Conservation (phyloP, 352 stramenopile species). For the Globisporangium orthogonon region DNA sequence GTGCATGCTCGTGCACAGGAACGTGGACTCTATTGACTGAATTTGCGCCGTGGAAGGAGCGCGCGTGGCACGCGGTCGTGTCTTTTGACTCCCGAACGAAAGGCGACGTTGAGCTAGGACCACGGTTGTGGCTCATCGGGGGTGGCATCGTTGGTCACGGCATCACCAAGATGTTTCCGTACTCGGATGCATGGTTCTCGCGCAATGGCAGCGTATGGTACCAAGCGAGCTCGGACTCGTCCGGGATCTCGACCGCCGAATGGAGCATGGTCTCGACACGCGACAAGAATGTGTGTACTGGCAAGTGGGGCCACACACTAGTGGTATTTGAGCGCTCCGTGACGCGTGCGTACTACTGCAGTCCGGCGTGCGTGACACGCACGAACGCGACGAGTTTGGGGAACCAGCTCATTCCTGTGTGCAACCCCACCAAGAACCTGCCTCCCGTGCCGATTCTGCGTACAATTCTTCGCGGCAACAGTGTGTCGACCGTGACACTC, state of each 20-base stretch:
- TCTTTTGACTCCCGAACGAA: slow-evolving; percentile 67
- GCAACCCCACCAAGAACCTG: slow-evolving; percentile 24
- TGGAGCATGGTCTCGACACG: slow-evolving; percentile 60
- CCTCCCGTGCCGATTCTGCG: slow-evolving; percentile 27
- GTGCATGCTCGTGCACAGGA: slow-evolving; percentile 4
- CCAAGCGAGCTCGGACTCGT: slow-evolving; percentile 52
- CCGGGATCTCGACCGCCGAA: slow-evolving; percentile 63
- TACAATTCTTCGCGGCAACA: slow-evolving; percentile 36
- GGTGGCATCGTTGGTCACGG: slow-evolving; percentile 68
- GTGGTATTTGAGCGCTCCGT: slow-evolving; percentile 50
- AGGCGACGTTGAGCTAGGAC: slow-evolving; percentile 49
- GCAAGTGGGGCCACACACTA: slow-evolving; percentile 70
- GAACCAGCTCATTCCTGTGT: slow-evolving; percentile 62
- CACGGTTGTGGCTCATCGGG: slow-evolving; percentile 67
- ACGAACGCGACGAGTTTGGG: slow-evolving; percentile 34
- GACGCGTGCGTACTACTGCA: slow-evolving; percentile 47
- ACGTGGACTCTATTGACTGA: slow-evolving; percentile 32
- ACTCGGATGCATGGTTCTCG: slow-evolving; percentile 68
- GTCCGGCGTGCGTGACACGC: slow-evolving; percentile 38
- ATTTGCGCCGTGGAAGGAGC: slow-evolving; percentile 47
- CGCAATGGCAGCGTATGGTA: slow-evolving; percentile 55
- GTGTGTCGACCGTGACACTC: slow-evolving; percentile 46
- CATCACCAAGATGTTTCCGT: slow-evolving; percentile 65
- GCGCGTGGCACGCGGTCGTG: slow-evolving; percentile 71
- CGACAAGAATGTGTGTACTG: slow-evolving; percentile 44